phyloP scores from a whole-genome alignment of 768 basidiomycete genomes.

The Flagelloscypha sp. region DNA sequence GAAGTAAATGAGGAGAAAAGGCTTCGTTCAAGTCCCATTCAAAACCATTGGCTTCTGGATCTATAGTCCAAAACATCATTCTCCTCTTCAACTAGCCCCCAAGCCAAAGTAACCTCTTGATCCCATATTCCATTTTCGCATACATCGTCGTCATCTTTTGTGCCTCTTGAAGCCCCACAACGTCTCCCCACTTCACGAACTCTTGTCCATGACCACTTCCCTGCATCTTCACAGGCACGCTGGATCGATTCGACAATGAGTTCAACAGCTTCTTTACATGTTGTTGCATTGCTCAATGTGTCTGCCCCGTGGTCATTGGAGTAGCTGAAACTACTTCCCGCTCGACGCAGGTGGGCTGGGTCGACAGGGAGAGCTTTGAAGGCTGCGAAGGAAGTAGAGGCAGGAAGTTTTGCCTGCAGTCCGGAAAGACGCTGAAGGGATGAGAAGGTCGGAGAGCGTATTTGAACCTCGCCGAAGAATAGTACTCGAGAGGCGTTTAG shows the following conservation, averaged over 20 bases:
- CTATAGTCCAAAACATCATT: no score
- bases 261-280: constrained; percentile 71
- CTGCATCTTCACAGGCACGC: constrained; percentile 58
- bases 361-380: constrained; percentile 79
- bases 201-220: constrained; percentile 34
- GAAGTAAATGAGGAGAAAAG: no score
- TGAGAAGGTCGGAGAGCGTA: constrained; percentile 15
- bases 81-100: no score
- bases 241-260: constrained; percentile 64
- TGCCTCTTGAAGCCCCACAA: constrained; percentile 83
- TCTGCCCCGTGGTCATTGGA: constrained; percentile 41
- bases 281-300: constrained; percentile 51
- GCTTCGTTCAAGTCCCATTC: neutral
- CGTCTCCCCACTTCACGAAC: constrained; percentile 59
- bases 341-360: constrained; percentile 41
- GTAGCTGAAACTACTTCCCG: constrained; percentile 35
- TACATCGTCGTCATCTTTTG: constrained; percentile 78
- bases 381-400: constrained; percentile 42
- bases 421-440: constrained; percentile 8
- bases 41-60: neutral
- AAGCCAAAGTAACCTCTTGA: constrained; percentile 86
- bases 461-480: no score
- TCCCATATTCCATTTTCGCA: constrained; percentile 88
- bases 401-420: constrained; percentile 1
- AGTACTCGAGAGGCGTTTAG: no score